Base-by-base conservation (phyloP, 139 green algal genomes). In the Tetraselmis chui region DNA sequence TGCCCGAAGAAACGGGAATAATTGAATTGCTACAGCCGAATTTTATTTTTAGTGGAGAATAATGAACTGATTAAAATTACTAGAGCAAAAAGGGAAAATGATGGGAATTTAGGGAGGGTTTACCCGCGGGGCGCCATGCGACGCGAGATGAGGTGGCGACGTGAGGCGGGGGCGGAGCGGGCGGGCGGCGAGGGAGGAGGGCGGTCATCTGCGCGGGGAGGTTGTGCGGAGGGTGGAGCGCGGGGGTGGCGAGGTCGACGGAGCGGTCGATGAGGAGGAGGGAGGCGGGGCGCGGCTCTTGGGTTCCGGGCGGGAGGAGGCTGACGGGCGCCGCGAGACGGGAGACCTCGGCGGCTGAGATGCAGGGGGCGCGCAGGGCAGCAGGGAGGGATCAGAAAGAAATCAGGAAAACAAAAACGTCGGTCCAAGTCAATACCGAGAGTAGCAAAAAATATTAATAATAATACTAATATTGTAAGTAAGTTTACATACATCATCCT, bases 181-280 rank as follows among this genome's bases (percentile, higher is more conserved):
- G 11, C 11, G 45, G 45, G 5, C 45, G 45, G 11, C 45, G 45
- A 18, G 45, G 45, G 45, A 67, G 45, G 11, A 67, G 5, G 11
- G 5, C 45, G 11, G 18, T 5, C 45, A 67, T 67, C 45, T 67
- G 45, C 45, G 45, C 11, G 45, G 45, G 18, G 45, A 88, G 78
- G 30, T 89, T 78, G 30, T 90, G 84, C 1, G 91, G 86, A 22
- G 74, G 28, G 82, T 91, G 87, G n/a, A 75, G 75, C 0, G 77
- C 81, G 0, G 91, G 90, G 2, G 86, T 88, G 29, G 86, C 86
- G 0, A 92, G 80, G 85, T 95, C 92, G 23, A 92, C 59, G 30
- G 77, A 32, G 23, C 89, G 76, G 31, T 93, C 89, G 25, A 93
- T 74, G 27, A 93, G 79, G 5, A 93, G 82, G 28, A 93, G 82